Conservation (phyloP, 1,139 yeast genomes). For the Yamadazyma membranifaciens region DNA sequence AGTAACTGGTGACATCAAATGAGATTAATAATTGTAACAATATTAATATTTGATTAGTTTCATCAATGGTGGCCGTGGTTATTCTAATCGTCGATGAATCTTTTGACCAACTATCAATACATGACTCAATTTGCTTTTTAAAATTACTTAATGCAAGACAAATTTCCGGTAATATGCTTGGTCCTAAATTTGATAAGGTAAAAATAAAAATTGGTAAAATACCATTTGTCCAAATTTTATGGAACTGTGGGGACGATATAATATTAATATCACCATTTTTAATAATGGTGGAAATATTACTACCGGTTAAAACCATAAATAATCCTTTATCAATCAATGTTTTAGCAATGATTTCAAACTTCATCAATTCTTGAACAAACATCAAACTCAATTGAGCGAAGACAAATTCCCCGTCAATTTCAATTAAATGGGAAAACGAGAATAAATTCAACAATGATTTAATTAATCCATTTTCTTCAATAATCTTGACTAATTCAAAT, state of each 20-base stretch:
- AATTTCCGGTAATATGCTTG: slow-evolving; percentile 61
- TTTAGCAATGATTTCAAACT: slow-evolving; percentile 64
- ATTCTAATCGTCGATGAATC: slow-evolving; percentile 54
- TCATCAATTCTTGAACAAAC: slow-evolving; percentile 67
- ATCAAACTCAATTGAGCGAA: slow-evolving; percentile 74
- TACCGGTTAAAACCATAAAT: slow-evolving; percentile 68
- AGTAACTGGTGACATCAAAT: slow-evolving; percentile 46
- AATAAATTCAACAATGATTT: slow-evolving; percentile 64
- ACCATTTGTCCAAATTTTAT: slow-evolving; percentile 81
- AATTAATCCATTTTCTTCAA: slow-evolving; percentile 60
- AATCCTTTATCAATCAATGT: slow-evolving; percentile 64
- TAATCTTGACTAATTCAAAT: slow-evolving; percentile 49
- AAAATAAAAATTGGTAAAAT: slow-evolving; percentile 66
- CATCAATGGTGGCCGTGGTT: slow-evolving; percentile 66
- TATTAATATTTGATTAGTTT: slow-evolving; percentile 74
- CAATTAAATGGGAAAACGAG: slow-evolving; percentile 64
- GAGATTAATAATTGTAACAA: slow-evolving; percentile 58
- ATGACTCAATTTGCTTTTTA: slow-evolving; percentile 60
- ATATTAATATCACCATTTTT: slow-evolving; percentile 65
- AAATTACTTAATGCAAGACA: slow-evolving; percentile 64
- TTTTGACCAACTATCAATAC: slow-evolving; percentile 70
- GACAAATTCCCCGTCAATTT: slow-evolving; percentile 59
- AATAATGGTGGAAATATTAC: slow-evolving; percentile 66
- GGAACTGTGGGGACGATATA: slow-evolving; percentile 51
- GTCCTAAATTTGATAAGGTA: slow-evolving; percentile 62